Conservation (phyloP, 2,329 filamentous ascomycete species). For the Neofusicoccum parvum region DNA sequence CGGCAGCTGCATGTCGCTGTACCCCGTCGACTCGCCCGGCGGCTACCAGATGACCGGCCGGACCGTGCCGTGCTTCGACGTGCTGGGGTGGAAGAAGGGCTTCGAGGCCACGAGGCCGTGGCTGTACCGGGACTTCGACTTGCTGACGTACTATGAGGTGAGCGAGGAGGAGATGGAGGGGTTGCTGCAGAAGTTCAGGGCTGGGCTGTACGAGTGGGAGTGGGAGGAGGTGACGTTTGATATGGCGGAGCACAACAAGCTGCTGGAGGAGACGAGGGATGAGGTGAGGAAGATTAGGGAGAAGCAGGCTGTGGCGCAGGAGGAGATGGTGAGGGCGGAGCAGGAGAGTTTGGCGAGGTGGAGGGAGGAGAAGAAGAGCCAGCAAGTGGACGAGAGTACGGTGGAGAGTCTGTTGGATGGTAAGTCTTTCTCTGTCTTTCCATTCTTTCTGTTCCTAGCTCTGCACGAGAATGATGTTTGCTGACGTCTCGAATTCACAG, state of each 20-base stretch:
- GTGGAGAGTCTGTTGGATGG: constrained; percentile 52
- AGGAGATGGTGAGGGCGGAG: constrained; percentile 50
- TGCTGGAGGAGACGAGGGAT: constrained; percentile 49
- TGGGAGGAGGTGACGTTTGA: constrained; percentile 56
- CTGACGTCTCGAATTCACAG: constrained; percentile 13
- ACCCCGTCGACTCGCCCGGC: constrained; percentile 59
- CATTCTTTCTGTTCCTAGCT: background rate
- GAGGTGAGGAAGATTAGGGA: constrained; percentile 52
- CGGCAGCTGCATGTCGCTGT: constrained; percentile 57
- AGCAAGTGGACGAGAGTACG: constrained; percentile 50
- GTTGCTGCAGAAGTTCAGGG: constrained; percentile 51
- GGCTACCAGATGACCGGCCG: constrained; percentile 59
- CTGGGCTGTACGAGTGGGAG: constrained; percentile 56
- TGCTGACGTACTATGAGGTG: constrained; percentile 58
- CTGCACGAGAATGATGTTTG: constrained; percentile 2
- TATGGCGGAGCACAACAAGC: constrained; percentile 56
- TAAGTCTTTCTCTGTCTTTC: constrained; percentile 28
- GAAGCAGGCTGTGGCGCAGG: constrained; percentile 52
- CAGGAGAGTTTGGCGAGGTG: constrained; percentile 47
- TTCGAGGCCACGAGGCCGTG: constrained; percentile 53
- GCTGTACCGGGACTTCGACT: constrained; percentile 61
- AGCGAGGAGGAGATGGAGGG: constrained; percentile 54
- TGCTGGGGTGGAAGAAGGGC: constrained; percentile 54
- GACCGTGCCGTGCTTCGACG: constrained; percentile 58
- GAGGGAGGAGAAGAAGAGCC: constrained; percentile 47